Base-by-base conservation (phyloP, 257 asterid genomes). In the Leptodermis oblonga region DNA sequence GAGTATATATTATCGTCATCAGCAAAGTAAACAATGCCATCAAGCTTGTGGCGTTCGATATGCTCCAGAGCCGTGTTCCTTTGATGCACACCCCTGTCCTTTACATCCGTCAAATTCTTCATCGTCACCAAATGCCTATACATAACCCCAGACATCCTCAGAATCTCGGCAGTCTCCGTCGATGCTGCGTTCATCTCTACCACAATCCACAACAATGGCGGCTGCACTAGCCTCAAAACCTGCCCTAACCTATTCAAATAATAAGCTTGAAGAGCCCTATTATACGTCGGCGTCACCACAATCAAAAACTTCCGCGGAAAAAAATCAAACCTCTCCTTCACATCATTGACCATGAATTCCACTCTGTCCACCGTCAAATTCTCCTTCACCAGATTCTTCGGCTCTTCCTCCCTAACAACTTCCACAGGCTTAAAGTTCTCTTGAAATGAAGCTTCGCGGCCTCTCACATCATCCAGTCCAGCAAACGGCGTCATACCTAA, bases 61-160 rank as follows among this genome's bases (percentile, higher is more conserved):
- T 91, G 97, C 82, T 89, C 93, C 42, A 94, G 67, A 0, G 96
- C 99, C 15, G 87, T 77, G 77, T 94, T 94, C 83, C 99, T 74
- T 72, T 94, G 99, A 82, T 91, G 97, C 82, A 94, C 97, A 18
- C 97, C 97, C 65, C 95, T 87, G 80, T 91, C 97, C 82, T 89
- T 94, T 51, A 78, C 79, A 76, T 82, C 83, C 3, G 97, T 87
- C 78, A 84, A 74, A 72, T 89, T 94, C 78, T 73, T 84, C 65
- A 30, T 71, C 59, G 93, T 86, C 30, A 91, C 96, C 87, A 94
- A 78, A 83, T 94, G 97, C 71, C 97, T 77, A 67, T 94, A 86
- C 93, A 91, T 74, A 52, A 91, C 80, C 25, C 96, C 97, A 63
- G 87, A 87, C 68, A 83, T 87, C 80, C 97, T 89, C 88, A 94